Percentiles rank a stretch among this genome's conserved stretches.
Evolutionary conservation across 2,329 filamentous ascomycete genomes (phyloP).

Genomic region (Penicillium sp.): DNA sequence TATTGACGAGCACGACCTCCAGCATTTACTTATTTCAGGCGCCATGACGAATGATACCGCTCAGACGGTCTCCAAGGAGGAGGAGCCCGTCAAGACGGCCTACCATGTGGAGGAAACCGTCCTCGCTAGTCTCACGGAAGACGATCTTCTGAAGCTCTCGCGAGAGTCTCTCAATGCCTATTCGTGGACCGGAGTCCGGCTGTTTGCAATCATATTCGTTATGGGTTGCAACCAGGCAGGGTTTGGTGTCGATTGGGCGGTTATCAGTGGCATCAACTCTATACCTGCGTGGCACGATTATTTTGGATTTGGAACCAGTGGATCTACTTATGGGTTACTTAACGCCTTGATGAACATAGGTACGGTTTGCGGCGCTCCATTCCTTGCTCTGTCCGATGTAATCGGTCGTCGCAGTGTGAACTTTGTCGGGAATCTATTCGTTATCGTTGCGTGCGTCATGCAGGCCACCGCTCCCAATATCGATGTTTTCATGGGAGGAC

Average conservation of each 20-base stretch:
- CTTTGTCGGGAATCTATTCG: slow-evolving; percentile 52
- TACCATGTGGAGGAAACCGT: slow-evolving; percentile 51
- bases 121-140: slow-evolving; percentile 53
- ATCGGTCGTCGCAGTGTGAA: slow-evolving; percentile 58
- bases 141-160: slow-evolving; percentile 51
- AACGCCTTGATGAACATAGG: slow-evolving; percentile 57
- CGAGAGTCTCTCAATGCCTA: slow-evolving; percentile 46
- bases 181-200: slow-evolving; percentile 48
- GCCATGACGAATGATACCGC: slow-evolving; percentile 11
- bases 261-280: slow-evolving; percentile 55
- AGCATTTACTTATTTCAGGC: background rate
- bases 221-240: slow-evolving; percentile 55
- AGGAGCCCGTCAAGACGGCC: slow-evolving; percentile 10
- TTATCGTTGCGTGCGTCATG: slow-evolving; percentile 51
- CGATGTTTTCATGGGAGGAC: slow-evolving; percentile 44
- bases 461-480: slow-evolving; percentile 38
- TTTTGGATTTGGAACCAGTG: slow-evolving; percentile 49
- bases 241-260: slow-evolving; percentile 57
- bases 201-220: slow-evolving; percentile 51
- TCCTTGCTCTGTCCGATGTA: slow-evolving; percentile 56
- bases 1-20: too few species aligned
- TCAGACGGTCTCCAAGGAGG: background rate
- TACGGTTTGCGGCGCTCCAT: slow-evolving; percentile 54
- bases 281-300: slow-evolving; percentile 50
- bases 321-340: slow-evolving; percentile 49